Evolutionary conservation across 345 rosid species (phyloP), one percentile per base, ranked within the genome.

Genomic region (Melaleuca alternifolia): DNA sequence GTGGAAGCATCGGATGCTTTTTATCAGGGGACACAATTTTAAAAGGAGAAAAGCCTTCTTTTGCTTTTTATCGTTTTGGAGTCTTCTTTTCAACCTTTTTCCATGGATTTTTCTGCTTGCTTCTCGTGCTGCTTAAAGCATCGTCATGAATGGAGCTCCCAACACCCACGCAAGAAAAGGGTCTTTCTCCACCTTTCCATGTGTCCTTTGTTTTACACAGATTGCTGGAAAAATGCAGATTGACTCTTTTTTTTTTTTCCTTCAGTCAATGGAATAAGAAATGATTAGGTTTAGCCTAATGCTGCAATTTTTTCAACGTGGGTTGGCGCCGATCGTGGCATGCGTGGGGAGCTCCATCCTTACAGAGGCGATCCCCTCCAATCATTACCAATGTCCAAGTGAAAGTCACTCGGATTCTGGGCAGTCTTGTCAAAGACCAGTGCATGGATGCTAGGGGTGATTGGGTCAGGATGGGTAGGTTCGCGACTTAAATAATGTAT

Each of bases 121-220:
- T 61, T 90, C 89, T 76, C 44, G 46, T 88, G 89, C 85, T 83
- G 88, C 83, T 23, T 37, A 71, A 82, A 89, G 89, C 14, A 86
- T 87, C 86, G 87, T 59, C 89, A 83, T 48, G 51, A 76, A 14
- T 59, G 84, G 85, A 86, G 87, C 88, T 81, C 85, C 89, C 79
- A 88, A 87, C 86, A 88, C 89, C 86, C 87, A 56, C 82, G 30
- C 81, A 87, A 82, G 86, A 88, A 61, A 85, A 28, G n/a, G 50
- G 44, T 61, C 50, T n/a, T 53, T 83, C 59, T 48, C 75, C 28
- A 26, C 84, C 81, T 71, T 30, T 65, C 8, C 61, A 44, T 30
- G 77, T 18, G 23, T 30, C 77, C 77, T 77, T 59, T 83, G n/a
- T 5, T 28, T 50, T 18, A 16, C 48, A 76, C 48, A 71, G 48